phyloP scores from a whole-genome alignment of 129 eudicot species.

The Tagetes erecta region DNA sequence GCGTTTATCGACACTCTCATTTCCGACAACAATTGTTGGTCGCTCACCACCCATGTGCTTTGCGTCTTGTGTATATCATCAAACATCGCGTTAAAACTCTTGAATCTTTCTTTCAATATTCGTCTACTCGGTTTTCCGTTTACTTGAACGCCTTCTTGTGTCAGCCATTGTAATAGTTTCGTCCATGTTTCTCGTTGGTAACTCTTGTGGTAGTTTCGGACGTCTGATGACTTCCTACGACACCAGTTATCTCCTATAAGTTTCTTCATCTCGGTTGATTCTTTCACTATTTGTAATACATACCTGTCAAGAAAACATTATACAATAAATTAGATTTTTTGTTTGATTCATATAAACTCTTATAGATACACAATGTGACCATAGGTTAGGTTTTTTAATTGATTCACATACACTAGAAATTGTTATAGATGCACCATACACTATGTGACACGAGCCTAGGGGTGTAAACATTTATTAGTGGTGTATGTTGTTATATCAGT shows the following conservation, averaged over 20 bases:
- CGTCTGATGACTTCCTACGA: slow-evolving; percentile 62
- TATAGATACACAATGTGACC: no score
- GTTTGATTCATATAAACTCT: not conserved
- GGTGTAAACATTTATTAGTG: no score
- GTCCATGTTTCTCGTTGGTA: slow-evolving; percentile 88
- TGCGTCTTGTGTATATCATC: slow-evolving; percentile 84
- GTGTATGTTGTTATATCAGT: no score
- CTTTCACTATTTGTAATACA: slow-evolving; percentile 67
- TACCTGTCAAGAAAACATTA: slow-evolving; percentile 5
- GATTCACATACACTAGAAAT: no score
- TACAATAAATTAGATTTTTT: not conserved
- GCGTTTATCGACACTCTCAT: slow-evolving; percentile 69
- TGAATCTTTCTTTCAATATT: slow-evolving; percentile 65
- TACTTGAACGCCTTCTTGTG: slow-evolving; percentile 58
- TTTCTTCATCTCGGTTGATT: slow-evolving; percentile 48
- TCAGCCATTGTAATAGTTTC: slow-evolving; percentile 50
- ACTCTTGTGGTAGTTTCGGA: slow-evolving; percentile 74
- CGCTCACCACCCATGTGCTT: slow-evolving; percentile 81
- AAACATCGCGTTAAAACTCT: slow-evolving; percentile 59
- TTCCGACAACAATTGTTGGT: slow-evolving; percentile 77
- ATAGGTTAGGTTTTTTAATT: no score
- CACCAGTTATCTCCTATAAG: slow-evolving; percentile 70
- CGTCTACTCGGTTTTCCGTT: slow-evolving; percentile 59
- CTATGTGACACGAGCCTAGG: no score
- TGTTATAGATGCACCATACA: no score